Evolutionary conservation across 768 basidiomycete genomes (phyloP).

Genomic region (Psilocybe cubensis): DNA sequence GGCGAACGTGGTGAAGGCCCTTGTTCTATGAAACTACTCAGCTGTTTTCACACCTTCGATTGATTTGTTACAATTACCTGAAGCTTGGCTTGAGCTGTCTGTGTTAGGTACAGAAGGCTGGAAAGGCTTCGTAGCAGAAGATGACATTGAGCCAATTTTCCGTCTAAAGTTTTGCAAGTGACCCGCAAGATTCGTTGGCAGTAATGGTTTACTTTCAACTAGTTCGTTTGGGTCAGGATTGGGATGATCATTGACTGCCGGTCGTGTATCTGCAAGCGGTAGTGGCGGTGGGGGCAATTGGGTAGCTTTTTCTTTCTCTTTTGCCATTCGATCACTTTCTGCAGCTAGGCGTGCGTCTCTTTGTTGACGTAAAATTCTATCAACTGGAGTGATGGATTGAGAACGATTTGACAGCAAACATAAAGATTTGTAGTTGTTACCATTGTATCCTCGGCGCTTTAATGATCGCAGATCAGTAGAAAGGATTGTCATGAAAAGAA

Average conservation of each 20-base stretch:
- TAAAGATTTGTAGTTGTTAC: constrained; percentile 37
- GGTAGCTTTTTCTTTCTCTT: constrained; percentile 25
- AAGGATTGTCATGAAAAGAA: constrained; percentile 92
- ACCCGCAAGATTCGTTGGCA: neutral
- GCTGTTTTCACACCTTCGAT: neutral
- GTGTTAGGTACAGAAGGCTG: neutral
- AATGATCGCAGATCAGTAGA: constrained; percentile 86
- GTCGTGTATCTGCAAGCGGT: neutral
- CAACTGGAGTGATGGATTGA: constrained; percentile 54
- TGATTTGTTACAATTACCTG: neutral
- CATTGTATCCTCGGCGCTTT: constrained; percentile 85
- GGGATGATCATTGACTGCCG: neutral
- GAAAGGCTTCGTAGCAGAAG: neutral
- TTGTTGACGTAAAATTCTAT: constrained; percentile 88
- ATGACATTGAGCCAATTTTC: constrained; percentile 26
- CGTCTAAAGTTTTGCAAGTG: constrained; percentile 32
- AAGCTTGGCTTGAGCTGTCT: neutral
- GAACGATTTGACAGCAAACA: constrained; percentile 1
- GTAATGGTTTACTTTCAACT: neutral
- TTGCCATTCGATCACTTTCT: constrained; percentile 40
- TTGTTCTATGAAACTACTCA: neutral
- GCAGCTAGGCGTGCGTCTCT: constrained; percentile 63
- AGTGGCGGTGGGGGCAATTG: neutral
- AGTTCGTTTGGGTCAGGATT: constrained; percentile 14
- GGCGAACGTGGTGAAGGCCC: neutral